Conservation (phyloP, 2,329 filamentous ascomycete genomes). For the Dactylellina leptospora region DNA sequence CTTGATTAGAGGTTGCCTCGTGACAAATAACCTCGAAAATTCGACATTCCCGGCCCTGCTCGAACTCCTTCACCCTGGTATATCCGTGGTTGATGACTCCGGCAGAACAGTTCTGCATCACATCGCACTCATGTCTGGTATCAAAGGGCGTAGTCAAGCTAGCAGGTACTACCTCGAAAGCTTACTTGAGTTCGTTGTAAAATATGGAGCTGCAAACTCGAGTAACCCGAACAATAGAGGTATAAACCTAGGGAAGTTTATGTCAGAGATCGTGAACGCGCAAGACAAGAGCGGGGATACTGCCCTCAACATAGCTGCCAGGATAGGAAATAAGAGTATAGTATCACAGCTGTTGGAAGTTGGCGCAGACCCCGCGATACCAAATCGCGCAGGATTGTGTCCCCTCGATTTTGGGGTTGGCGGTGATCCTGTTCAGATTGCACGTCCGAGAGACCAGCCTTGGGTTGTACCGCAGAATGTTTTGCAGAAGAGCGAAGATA, state of each 20-base stretch:
- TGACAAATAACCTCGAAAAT: slow-evolving; percentile 93
- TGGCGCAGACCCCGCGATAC: slow-evolving; percentile 88
- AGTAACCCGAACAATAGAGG: slow-evolving; percentile 65
- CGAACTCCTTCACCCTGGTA: slow-evolving; percentile 85
- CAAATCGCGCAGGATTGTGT: slow-evolving; percentile 86
- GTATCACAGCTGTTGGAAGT: slow-evolving; percentile 97
- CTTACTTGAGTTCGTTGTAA: slow-evolving; percentile 90
- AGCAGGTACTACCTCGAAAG: slow-evolving; percentile 97
- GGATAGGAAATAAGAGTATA: slow-evolving; percentile 91
- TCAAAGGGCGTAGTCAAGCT: slow-evolving; percentile 88
- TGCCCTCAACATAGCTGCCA: slow-evolving; percentile 88
- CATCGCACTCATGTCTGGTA: slow-evolving; percentile 93
- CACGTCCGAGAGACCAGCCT: slow-evolving; percentile 59
- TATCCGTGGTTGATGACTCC: slow-evolving; percentile 87
- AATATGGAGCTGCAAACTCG: slow-evolving; percentile 69
- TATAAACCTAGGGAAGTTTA: slow-evolving; percentile 90
- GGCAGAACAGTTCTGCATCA: slow-evolving; percentile 93
- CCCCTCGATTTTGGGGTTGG: slow-evolving; percentile 96
- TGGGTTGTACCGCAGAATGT: slow-evolving; percentile 66
- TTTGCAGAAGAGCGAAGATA: slow-evolving; percentile 79
- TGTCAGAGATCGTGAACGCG: slow-evolving; percentile 95
- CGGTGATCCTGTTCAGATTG: slow-evolving; percentile 67
- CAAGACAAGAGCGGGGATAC: slow-evolving; percentile 95
- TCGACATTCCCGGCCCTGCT: slow-evolving; percentile 89
- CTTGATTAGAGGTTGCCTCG: slow-evolving; percentile 87